Evolutionary conservation across 2,329 filamentous ascomycete genomes (phyloP).

Genomic region (Cordyceps farinosa): DNA sequence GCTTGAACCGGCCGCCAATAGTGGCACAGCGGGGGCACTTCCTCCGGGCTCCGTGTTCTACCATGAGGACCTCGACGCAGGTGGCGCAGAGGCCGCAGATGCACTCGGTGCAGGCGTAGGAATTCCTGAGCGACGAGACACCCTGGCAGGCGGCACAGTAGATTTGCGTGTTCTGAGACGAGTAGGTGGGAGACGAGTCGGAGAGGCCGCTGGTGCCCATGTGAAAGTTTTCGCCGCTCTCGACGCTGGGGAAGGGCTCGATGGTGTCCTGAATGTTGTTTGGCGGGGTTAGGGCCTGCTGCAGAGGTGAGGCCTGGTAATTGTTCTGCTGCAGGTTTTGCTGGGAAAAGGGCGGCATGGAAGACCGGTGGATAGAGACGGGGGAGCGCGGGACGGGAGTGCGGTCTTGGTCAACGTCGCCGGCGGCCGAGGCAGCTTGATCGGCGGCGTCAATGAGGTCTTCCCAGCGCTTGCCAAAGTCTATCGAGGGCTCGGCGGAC

Average conservation of each 20-base stretch:
- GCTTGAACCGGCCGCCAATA: conserved; percentile 77
- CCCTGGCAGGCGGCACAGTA: conserved; percentile 87
- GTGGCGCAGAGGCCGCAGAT: conserved; percentile 88
- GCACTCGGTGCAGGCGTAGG: conserved; percentile 93
- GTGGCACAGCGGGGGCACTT: conserved; percentile 78
- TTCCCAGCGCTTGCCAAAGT: conserved; percentile 90
- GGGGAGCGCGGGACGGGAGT: conserved; percentile 71
- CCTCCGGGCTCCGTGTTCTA: conserved; percentile 69
- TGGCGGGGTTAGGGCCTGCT: conserved; percentile 86
- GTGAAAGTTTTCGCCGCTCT: conserved; percentile 69
- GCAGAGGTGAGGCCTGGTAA: conserved; percentile 86
- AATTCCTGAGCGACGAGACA: conserved; percentile 72
- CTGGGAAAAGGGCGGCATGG: conserved; percentile 55
- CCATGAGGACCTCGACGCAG: conserved; percentile 78
- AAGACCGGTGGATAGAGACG: conserved; percentile 59
- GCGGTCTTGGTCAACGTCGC: conserved; percentile 85
- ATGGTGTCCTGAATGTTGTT: conserved; percentile 59
- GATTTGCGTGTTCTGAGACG: conserved; percentile 75
- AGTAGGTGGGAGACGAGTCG: conserved; percentile 70
- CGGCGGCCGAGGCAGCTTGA: conserved; percentile 74
- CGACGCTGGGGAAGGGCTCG: conserved; percentile 77
- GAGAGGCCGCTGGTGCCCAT: conserved; percentile 63
- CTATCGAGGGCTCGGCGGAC: conserved; percentile 77
- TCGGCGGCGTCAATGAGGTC: conserved; percentile 87
- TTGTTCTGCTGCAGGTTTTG: conserved; percentile 59